Evolutionary conservation across 1,284 basidiomycete genomes (phyloP), one percentile per base, ranked within the genome.

Genomic region (Cerioporus squamosus): DNA sequence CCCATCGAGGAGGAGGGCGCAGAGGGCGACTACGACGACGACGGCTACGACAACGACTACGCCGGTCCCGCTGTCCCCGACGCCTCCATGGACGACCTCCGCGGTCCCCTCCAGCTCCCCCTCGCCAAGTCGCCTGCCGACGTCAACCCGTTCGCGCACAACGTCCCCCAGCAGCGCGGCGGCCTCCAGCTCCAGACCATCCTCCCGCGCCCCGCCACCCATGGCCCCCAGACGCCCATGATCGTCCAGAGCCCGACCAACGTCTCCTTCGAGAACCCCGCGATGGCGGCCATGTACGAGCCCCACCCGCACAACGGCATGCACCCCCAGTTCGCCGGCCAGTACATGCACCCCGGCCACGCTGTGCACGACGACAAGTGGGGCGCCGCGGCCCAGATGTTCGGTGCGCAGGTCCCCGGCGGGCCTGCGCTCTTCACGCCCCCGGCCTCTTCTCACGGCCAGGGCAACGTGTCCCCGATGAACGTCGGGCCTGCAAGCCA

Each of bases 1-100:
- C 67, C 78, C 29, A 80, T 82, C 56, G 82, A 85, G 44, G 86
- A 85, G 36, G 85, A 85, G 15, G 81, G 79, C 33, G 75, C 72
- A 1, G 80, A 79, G 22, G 75, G 73, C 31, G 76, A 75, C 29
- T 76, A 74, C 40, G 76, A 74, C 50, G 73, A 72, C 36, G 76
- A 76, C 49, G 70, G 71, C 36, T 74, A 71, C 50, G 69, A 65
- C 33, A 69, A 72, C 46, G 59, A 71, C 38, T 51, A 55, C 45
- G 39, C 61, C 53, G 62, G 52, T 33, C 52, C 58, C 46, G 57
- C 40, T 17, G 47, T 60, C 36, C 65, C 53, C 42, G 60, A 66
- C 14, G 62, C 63, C 10, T 38, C 62, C 45, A 63, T 65, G 36
- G 71, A 72, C 6, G 60, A 66, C 44, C 67, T 69, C 46, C 66